These are phyloP conservation scores for Macrolepiota fuliginosa DNA, from an alignment of 768 basidiomycete genomes.

Conservation along the genomic window DNA sequence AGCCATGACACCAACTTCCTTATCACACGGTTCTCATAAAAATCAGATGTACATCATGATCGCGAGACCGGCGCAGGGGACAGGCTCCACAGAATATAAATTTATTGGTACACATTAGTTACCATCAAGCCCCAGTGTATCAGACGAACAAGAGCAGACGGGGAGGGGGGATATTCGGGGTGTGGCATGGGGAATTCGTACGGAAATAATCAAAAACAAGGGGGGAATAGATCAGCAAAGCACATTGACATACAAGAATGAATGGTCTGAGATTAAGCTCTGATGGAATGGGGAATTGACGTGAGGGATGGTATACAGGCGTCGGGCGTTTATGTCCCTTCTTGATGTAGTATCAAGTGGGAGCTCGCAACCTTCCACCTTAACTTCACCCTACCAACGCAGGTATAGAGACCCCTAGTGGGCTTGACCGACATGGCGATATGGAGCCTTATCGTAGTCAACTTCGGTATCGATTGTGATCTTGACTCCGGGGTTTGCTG, in stretches of 20 bases:
- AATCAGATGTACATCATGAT: not conserved
- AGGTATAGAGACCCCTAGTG: not conserved
- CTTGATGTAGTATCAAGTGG: not conserved
- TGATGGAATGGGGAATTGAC: not conserved
- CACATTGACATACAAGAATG: not conserved
- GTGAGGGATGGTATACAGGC: not conserved
- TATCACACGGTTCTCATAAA: not conserved
- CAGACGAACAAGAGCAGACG: not conserved
- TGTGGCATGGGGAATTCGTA: not conserved
- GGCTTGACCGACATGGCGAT: constrained; percentile 3
- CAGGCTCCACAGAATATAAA: constrained; percentile 1
- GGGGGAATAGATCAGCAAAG: not conserved
- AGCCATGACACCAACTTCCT: not conserved
- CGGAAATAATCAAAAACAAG: not conserved
- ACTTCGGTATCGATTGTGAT: constrained; percentile 44
- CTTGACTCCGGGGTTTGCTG: constrained; percentile 32
- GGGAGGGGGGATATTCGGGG: not conserved
- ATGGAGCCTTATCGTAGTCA: constrained; percentile 27
- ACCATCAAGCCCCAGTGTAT: not conserved
- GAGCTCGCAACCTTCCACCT: not conserved
- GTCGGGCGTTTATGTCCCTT: too few relatives aligned
- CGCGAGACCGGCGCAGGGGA: not conserved
- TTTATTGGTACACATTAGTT: constrained; percentile 9
- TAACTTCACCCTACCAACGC: not conserved
- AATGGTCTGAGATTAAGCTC: not conserved